Conservation (phyloP, 2,329 filamentous ascomycete species). For the Sporothrix phasma region DNA sequence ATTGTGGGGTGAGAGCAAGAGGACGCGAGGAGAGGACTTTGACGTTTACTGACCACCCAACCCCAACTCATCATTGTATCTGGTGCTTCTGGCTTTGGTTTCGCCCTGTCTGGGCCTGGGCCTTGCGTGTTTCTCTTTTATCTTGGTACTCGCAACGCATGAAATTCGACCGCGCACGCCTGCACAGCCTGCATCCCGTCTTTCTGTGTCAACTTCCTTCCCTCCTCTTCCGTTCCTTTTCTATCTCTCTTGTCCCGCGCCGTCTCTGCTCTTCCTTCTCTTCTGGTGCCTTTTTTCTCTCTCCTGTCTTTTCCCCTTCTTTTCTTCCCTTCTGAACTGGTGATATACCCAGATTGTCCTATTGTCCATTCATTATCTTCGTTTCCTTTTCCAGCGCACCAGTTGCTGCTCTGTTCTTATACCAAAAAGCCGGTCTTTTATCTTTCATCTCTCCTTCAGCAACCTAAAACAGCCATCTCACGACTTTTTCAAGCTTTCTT, state of each 20-base stretch:
- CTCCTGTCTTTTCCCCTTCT: conserved; percentile 4
- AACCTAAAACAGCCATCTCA: too few species aligned
- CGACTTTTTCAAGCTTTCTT: too few species aligned
- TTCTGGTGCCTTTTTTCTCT: conserved; percentile 12
- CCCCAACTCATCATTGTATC: background rate
- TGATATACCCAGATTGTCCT: background rate
- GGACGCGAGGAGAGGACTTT: background rate
- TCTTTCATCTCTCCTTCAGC: background rate
- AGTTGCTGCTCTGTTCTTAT: conserved; percentile 19
- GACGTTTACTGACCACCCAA: background rate
- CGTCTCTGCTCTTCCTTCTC: conserved; percentile 6
- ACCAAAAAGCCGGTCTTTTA: conserved; percentile 14
- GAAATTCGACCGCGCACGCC: background rate
- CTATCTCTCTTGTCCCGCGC: background rate
- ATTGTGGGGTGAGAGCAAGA: conserved; percentile 1
- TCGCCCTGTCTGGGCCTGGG: background rate
- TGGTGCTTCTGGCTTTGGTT: background rate
- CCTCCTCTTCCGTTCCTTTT: background rate
- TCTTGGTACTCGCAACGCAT: conserved; percentile 9
- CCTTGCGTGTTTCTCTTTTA: conserved; percentile 8
- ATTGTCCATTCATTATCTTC: conserved; percentile 18
- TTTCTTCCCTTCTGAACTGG: conserved; percentile 5
- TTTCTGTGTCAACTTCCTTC: background rate
- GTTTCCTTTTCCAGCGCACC: conserved; percentile 23
- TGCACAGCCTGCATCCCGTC: conserved; percentile 1